These are phyloP conservation scores for Pseudogymnoascus pannorum DNA, from an alignment of 2,329 filamentous ascomycete species.

Conservation along the genomic window DNA sequence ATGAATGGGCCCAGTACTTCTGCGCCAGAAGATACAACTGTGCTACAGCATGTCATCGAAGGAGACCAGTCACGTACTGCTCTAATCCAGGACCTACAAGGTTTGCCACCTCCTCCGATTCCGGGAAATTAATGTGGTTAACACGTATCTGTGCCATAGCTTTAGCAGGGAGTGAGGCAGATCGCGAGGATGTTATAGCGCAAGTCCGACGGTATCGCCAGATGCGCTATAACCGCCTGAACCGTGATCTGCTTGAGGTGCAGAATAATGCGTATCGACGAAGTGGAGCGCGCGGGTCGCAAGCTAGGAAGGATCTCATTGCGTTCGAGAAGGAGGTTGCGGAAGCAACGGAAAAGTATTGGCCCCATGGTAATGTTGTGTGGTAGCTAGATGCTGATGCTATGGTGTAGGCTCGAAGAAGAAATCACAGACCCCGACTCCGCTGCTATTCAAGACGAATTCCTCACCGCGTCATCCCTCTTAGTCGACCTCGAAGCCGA, in stretches of 20 bases:
- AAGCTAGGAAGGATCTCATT: conserved; percentile 67
- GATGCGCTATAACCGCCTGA: conserved; percentile 54
- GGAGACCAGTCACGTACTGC: conserved; percentile 10
- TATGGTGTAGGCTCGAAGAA: neutral
- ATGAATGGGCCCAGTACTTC: conserved; percentile 14
- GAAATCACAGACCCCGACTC: conserved; percentile 10
- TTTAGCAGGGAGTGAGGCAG: conserved; percentile 53
- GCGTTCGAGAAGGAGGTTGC: conserved; percentile 60
- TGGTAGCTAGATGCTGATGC: neutral
- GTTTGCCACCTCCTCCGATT: neutral
- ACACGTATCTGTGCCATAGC: conserved; percentile 29
- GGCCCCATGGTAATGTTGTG: neutral
- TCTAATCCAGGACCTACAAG: conserved; percentile 10
- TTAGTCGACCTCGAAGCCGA: conserved; percentile 27
- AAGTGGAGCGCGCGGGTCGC: conserved; percentile 66
- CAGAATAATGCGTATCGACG: conserved; percentile 67
- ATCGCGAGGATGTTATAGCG: conserved; percentile 43
- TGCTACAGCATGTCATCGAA: neutral
- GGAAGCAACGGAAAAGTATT: conserved; percentile 36
- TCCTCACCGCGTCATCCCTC: neutral
- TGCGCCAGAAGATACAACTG: neutral
- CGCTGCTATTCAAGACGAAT: neutral
- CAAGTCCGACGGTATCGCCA: conserved; percentile 54
- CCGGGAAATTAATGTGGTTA: neutral
- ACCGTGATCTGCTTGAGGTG: conserved; percentile 57